Conservation (phyloP, 345 rosid species). For the Aquilaria sinensis region DNA sequence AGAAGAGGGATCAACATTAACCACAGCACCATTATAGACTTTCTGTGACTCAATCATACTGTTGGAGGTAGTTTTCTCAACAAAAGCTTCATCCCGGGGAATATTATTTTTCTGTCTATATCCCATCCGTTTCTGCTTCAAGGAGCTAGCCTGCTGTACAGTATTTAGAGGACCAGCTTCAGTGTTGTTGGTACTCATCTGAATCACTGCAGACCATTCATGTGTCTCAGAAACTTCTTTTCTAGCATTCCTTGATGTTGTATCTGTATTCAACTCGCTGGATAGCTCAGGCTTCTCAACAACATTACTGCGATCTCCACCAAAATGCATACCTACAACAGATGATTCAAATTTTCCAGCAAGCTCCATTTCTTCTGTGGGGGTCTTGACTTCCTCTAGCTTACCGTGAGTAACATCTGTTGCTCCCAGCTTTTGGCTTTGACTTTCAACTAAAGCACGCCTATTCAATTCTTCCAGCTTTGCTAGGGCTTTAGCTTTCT, state of each 20-base stretch:
- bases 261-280: slow-evolving; percentile 24
- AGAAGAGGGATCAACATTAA: slow-evolving; percentile 22
- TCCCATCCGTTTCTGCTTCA: slow-evolving; percentile 52
- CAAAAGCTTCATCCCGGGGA: slow-evolving; percentile 29
- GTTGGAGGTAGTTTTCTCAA: slow-evolving; percentile 25
- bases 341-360: slow-evolving; percentile 22
- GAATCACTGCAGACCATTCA: slow-evolving; percentile 16
- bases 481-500: slow-evolving; percentile 80
- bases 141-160: slow-evolving; percentile 20
- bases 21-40: slow-evolving; percentile 22
- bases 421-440: slow-evolving; percentile 32
- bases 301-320: slow-evolving; percentile 19
- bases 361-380: slow-evolving; percentile 20
- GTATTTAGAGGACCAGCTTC: slow-evolving; percentile 24
- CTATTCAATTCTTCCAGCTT: slow-evolving; percentile 83
- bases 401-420: slow-evolving; percentile 28
- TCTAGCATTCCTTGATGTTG: slow-evolving; percentile 22
- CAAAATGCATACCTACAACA: slow-evolving; percentile 16
- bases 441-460: slow-evolving; percentile 47
- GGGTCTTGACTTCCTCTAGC: slow-evolving; percentile 29
- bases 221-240: slow-evolving; percentile 18
- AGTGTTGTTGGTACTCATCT: slow-evolving; percentile 25
- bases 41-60: slow-evolving; percentile 25
- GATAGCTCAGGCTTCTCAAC: slow-evolving; percentile 32
- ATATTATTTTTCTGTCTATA: slow-evolving; percentile 49